Evolutionary conservation across 2,329 filamentous ascomycete species (phyloP).

Genomic region (Penicillium occitanis): DNA sequence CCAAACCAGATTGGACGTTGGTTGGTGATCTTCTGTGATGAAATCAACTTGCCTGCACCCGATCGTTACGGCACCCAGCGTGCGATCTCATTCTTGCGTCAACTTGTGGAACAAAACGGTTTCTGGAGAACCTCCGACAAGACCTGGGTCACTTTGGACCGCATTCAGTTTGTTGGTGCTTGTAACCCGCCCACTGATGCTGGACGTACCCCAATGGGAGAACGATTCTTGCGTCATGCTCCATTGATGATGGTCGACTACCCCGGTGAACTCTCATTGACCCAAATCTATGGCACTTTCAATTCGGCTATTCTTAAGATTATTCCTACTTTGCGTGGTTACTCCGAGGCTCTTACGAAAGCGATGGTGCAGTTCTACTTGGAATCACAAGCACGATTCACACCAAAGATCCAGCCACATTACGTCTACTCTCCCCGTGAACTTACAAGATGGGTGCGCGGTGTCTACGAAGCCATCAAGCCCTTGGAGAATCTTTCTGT

Average conservation of each 20-base stretch:
- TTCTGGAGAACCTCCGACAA: conserved; percentile 99
- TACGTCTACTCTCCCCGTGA: conserved; percentile 99
- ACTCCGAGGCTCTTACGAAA: conserved; percentile 88
- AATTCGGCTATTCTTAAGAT: conserved; percentile 96
- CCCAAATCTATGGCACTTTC: conserved; percentile 98
- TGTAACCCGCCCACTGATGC: conserved; percentile 98
- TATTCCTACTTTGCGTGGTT: conserved; percentile 89
- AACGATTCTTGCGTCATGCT: conserved; percentile 90
- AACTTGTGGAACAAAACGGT: conserved; percentile 96
- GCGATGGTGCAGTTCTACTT: conserved; percentile 97
- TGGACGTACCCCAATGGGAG: conserved; percentile 89
- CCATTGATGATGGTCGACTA: conserved; percentile 99
- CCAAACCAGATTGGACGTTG: conserved; percentile 95
- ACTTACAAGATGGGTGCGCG: conserved; percentile 93
- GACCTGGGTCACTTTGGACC: conserved; percentile 94
- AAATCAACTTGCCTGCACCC: conserved; percentile 97
- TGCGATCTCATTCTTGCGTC: conserved; percentile 93
- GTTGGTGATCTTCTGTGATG: conserved; percentile 98
- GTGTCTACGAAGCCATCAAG: conserved; percentile 93
- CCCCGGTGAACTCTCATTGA: conserved; percentile 88
- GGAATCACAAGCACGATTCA: conserved; percentile 92
- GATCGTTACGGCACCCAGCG: conserved; percentile 97
- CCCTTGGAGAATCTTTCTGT: conserved; percentile 84
- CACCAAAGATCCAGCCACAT: conserved; percentile 93
- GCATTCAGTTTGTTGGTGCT: conserved; percentile 97